phyloP scores from a whole-genome alignment of 768 basidiomycete genomes.

The Lepiota venenata region DNA sequence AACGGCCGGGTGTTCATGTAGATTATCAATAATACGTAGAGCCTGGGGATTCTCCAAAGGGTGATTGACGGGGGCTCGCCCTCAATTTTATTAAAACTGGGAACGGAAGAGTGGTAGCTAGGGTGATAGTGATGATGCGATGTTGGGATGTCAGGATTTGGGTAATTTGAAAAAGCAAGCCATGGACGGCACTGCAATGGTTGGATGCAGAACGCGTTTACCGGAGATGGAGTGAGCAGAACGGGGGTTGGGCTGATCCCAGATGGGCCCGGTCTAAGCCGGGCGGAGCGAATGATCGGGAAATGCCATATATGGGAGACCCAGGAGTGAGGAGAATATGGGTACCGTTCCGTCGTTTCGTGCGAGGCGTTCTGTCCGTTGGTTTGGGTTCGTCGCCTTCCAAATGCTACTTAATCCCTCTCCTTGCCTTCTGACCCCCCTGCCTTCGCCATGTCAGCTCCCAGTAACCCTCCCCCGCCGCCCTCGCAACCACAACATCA shows the following conservation, averaged over 20 bases:
- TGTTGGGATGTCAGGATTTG: neutral
- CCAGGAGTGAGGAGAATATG: constrained; percentile 20
- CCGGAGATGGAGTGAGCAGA: neutral
- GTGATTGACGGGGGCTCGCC: neutral
- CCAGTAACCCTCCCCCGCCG: constrained; percentile 11
- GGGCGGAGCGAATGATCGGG: constrained; percentile 14
- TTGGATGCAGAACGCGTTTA: neutral
- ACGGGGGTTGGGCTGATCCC: neutral
- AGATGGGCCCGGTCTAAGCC: constrained; percentile 18
- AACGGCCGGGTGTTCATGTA: neutral
- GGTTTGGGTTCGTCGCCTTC: constrained; percentile 34
- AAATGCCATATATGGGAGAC: constrained; percentile 16
- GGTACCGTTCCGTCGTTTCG: constrained; percentile 39
- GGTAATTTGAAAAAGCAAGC: neutral
- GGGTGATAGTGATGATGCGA: neutral
- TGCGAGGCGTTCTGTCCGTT: constrained; percentile 30
- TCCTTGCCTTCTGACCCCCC: constrained; percentile 14
- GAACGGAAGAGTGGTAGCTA: constrained; percentile 7
- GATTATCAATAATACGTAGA: neutral
- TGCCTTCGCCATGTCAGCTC: constrained; percentile 25
- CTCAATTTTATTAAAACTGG: neutral
- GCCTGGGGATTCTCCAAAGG: neutral
- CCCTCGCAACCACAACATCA: constrained; percentile 4
- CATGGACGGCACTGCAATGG: neutral
- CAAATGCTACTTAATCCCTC: constrained; percentile 24